These are phyloP conservation scores for Geranomyces michiganensis DNA, from an alignment of 192 early-diverging fungal genomes.

Conservation along the genomic window DNA sequence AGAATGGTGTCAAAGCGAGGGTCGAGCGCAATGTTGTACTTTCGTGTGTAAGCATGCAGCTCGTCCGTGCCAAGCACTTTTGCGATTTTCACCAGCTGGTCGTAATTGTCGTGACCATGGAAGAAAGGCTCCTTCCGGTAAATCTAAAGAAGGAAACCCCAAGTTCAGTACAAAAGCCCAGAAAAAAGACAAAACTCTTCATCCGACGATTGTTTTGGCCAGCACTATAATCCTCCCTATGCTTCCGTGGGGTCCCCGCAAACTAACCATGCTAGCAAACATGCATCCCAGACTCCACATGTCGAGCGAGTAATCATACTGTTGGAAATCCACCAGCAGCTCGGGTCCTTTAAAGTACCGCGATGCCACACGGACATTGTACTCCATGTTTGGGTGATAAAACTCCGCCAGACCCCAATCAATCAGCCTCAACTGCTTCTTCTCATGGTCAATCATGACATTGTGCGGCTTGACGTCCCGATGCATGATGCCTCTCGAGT, in stretches of 20 bases:
- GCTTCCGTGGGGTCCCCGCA: too few species aligned
- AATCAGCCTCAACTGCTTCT: constrained; percentile 89
- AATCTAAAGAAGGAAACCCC: constrained; percentile 60
- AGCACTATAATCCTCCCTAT: too few species aligned
- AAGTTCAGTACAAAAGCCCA: neutral
- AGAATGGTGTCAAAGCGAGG: constrained; percentile 90
- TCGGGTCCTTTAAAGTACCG: constrained; percentile 99
- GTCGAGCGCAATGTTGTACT: constrained; percentile 93
- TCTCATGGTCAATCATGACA: constrained; percentile 99
- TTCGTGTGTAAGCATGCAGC: constrained; percentile 87
- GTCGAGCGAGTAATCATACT: constrained; percentile 99
- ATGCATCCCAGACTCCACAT: constrained; percentile 99
- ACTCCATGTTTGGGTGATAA: constrained; percentile 95
- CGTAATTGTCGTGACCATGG: constrained; percentile 97
- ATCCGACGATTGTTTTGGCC: too few species aligned
- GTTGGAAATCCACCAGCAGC: constrained; percentile 95
- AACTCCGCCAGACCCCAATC: constrained; percentile 99
- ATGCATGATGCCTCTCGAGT: constrained; percentile 99
- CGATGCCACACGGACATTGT: constrained; percentile 98
- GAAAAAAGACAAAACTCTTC: neutral
- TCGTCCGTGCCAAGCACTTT: constrained; percentile 98
- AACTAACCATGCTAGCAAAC: constrained; percentile 95
- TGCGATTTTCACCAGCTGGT: constrained; percentile 99
- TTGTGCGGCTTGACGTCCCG: constrained; percentile 99
- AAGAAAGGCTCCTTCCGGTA: constrained; percentile 99